Base-by-base conservation (phyloP, 805 yeast species). In the Cyberlindnera petersonii region DNA sequence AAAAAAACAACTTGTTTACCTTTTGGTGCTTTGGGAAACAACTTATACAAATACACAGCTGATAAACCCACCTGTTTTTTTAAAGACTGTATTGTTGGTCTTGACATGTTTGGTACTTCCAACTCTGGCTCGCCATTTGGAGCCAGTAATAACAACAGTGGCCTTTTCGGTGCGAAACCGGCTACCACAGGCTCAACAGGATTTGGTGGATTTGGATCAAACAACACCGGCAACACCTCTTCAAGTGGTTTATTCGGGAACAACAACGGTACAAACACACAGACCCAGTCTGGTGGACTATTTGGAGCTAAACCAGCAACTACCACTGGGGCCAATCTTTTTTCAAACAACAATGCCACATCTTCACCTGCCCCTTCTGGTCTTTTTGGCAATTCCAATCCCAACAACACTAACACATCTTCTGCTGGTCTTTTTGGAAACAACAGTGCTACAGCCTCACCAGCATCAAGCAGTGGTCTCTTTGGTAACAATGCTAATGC, bases 401-500 rank as follows among this genome's bases (percentile, higher is more conserved):
- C 26, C 17, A 19, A 7, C 26, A 21, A 14, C 18, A 17, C 16
- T 5, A 34, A 10, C 6, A 13, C 35, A 4, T 8, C 36, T n/a
- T 21, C 39, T 18, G 46, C 43, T 26, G 53, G 55, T 4, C 40
- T 52, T 1, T 52, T 49, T 41, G 53, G 46, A 21, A 36, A 44
- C 35, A 60, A 60, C 35, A 55, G 55, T 22, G 41, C 40, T 20
- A n/a, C 24, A 8, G 18, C 40, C 9, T 26, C 43, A 14, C 13
- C 35, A 8, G 32, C 32, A 3, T 24, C 32, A 13, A 14, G 16
- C 13, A 29, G 44, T 23, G 33, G 43, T 2, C 26, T 58, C 23
- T 59, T 60, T 48, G 59, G 53, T 9, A 54, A 43, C 40, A 50
- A 32, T 19, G 39, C 40, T 24, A 24, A 15, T 15, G 36, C 37